Evolutionary conservation across 2,329 filamentous ascomycete genomes (phyloP).

Genomic region (Aspergillus felis): DNA sequence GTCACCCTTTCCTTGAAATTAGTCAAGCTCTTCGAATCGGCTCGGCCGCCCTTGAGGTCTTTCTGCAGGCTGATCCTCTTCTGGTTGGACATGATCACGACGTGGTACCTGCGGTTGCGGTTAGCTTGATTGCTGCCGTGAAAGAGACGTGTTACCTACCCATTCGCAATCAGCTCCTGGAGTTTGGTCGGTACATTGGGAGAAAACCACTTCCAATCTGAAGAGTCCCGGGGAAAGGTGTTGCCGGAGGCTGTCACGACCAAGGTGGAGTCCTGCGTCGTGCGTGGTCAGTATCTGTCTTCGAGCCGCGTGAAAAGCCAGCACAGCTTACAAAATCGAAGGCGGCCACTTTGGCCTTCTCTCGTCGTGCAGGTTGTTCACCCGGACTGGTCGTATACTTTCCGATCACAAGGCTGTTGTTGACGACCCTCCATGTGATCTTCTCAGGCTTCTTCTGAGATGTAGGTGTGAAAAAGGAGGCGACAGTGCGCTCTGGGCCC

Average conservation of each 20-base stretch:
- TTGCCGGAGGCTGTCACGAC: slow-evolving; percentile 78
- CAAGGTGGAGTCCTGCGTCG: slow-evolving; percentile 73
- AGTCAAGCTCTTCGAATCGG: slow-evolving; percentile 62
- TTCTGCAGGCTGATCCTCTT: slow-evolving; percentile 72
- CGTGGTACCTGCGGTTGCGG: slow-evolving; percentile 55
- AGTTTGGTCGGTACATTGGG: slow-evolving; percentile 63
- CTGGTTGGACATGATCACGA: slow-evolving; percentile 87
- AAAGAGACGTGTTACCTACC: slow-evolving; percentile 42
- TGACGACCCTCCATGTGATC: slow-evolving; percentile 64
- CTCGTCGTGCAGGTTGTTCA: slow-evolving; percentile 5
- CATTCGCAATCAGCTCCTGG: slow-evolving; percentile 65
- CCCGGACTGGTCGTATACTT: slow-evolving; percentile 53
- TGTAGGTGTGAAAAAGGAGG: slow-evolving; percentile 81
- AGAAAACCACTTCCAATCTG: slow-evolving; percentile 97
- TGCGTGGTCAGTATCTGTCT: background rate
- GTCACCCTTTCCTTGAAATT: slow-evolving; percentile 81
- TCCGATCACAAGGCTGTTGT: slow-evolving; percentile 71
- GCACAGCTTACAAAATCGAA: slow-evolving; percentile 44
- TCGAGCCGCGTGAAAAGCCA: background rate
- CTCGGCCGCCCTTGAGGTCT: slow-evolving; percentile 66
- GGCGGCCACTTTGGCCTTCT: slow-evolving; percentile 37
- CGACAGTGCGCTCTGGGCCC: slow-evolving; percentile 52
- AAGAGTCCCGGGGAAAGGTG: slow-evolving; percentile 64
- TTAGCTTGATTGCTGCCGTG: background rate
- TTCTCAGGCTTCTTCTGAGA: slow-evolving; percentile 80